Evolutionary conservation across 352 stramenopile species (phyloP).

Genomic region (Pythium grandisporangium): DNA sequence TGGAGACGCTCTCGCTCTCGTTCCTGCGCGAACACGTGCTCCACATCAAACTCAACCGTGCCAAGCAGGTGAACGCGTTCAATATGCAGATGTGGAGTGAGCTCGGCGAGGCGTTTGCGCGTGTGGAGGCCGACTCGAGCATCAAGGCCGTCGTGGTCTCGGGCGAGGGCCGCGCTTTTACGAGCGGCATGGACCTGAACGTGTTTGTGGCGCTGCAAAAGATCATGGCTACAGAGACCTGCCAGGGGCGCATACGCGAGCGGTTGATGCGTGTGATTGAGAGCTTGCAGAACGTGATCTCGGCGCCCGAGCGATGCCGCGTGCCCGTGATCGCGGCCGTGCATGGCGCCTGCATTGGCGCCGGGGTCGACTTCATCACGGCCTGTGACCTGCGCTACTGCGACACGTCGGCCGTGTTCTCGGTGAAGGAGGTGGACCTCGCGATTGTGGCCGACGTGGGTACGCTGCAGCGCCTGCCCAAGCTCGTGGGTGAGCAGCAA

Average conservation of each 20-base stretch:
- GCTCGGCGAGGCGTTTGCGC: conserved; percentile 52
- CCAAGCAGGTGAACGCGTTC: conserved; percentile 81
- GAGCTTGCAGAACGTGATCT: conserved; percentile 78
- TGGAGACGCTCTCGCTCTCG: conserved; percentile 48
- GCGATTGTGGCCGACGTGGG: conserved; percentile 86
- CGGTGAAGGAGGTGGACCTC: conserved; percentile 84
- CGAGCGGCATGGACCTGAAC: conserved; percentile 84
- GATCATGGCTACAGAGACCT: conserved; percentile 42
- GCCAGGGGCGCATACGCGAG: conserved; percentile 78
- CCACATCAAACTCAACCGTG: conserved; percentile 74
- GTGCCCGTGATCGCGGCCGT: conserved; percentile 81
- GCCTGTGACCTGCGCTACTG: conserved; percentile 83
- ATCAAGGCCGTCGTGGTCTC: conserved; percentile 74
- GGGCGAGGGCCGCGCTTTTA: conserved; percentile 73
- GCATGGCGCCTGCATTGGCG: conserved; percentile 77
- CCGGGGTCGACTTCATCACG: conserved; percentile 83
- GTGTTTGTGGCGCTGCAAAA: conserved; percentile 78
- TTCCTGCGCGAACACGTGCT: conserved; percentile 39
- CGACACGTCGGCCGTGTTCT: conserved; percentile 75
- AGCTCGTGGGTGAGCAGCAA: conserved; percentile 75
- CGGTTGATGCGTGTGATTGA: conserved; percentile 68
- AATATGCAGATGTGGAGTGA: conserved; percentile 89
- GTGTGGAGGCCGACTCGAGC: conserved; percentile 50
- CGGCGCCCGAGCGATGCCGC: conserved; percentile 72
- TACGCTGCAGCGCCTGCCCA: conserved; percentile 79